A percentile compares a stretch with the other conserved stretches of the same genome.
Evolutionary conservation across 257 asterid genomes (phyloP).

Genomic region (Nicotiana tomentosiformis): DNA sequence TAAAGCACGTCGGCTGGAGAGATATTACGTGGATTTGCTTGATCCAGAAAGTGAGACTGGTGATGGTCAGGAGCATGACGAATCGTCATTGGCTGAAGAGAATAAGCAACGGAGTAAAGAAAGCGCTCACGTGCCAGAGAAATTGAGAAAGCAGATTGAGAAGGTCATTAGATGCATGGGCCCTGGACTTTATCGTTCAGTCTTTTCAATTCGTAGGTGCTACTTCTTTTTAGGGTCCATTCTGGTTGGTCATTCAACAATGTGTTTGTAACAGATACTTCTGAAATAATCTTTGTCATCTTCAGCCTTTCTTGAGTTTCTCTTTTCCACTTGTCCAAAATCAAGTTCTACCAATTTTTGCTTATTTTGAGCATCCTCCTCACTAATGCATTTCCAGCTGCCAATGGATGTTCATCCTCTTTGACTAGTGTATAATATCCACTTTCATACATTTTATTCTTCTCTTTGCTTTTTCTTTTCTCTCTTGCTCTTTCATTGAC

Average conservation of each 20-base stretch:
- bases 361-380: neutral
- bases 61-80: slow-evolving; percentile 33
- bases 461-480: slow-evolving; percentile 4
- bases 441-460: neutral
- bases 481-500: slow-evolving; percentile 7
- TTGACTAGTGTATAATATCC: neutral
- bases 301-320: slow-evolving; percentile 9
- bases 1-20: slow-evolving; percentile 65
- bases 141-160: slow-evolving; percentile 94
- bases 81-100: slow-evolving; percentile 25
- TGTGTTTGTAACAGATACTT: slow-evolving; percentile 22
- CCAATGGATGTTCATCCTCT: slow-evolving; percentile 7
- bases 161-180: slow-evolving; percentile 99
- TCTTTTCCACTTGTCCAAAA: slow-evolving; percentile 4
- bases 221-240: slow-evolving; percentile 85
- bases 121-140: slow-evolving; percentile 53
- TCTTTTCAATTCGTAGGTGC: slow-evolving; percentile 90
- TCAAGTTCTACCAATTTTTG: neutral
- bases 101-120: slow-evolving; percentile 21
- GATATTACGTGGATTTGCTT: slow-evolving; percentile 74
- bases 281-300: slow-evolving; percentile 18
- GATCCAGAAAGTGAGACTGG: slow-evolving; percentile 37
- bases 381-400: slow-evolving; percentile 1
- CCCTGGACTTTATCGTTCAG: slow-evolving; percentile 86
- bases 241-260: slow-evolving; percentile 48